Conservation (phyloP, 805 yeast species). For the Saturnispora saitoi region DNA sequence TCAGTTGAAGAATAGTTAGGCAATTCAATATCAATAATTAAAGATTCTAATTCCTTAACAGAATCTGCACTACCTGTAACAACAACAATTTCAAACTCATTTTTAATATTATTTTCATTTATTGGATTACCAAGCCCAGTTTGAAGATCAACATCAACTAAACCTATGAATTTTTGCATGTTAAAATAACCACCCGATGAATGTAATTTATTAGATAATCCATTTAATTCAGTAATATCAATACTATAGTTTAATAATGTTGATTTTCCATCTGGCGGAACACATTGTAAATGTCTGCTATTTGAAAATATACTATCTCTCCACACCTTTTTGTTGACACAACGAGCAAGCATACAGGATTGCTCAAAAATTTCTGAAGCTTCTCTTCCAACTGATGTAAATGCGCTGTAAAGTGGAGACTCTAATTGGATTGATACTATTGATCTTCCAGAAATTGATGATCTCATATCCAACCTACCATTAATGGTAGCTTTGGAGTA, state of each 20-base stretch:
- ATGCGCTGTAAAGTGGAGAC: conserved; percentile 26
- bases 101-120: conserved; percentile 16
- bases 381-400: background rate
- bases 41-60: conserved; percentile 38
- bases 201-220: conserved; percentile 2
- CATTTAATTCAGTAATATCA: conserved; percentile 34
- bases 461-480: conserved; percentile 57
- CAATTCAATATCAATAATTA: conserved; percentile 33
- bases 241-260: conserved; percentile 55
- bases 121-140: conserved; percentile 41
- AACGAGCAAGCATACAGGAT: conserved; percentile 49
- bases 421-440: conserved; percentile 50
- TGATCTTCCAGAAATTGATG: conserved; percentile 75
- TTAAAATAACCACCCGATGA: conserved; percentile 12
- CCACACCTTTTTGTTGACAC: conserved; percentile 55
- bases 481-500: conserved; percentile 47
- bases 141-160: conserved; percentile 46
- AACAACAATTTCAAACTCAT: conserved; percentile 51
- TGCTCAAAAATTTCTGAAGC: conserved; percentile 21
- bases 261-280: conserved; percentile 84
- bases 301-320: conserved; percentile 11
- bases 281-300: conserved; percentile 49
- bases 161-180: conserved; percentile 34
- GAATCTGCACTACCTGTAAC: conserved; percentile 8
- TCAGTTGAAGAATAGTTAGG: conserved; percentile 12